phyloP scores from a whole-genome alignment of 2,329 filamentous ascomycete species.

The Aspergillus piperis region DNA sequence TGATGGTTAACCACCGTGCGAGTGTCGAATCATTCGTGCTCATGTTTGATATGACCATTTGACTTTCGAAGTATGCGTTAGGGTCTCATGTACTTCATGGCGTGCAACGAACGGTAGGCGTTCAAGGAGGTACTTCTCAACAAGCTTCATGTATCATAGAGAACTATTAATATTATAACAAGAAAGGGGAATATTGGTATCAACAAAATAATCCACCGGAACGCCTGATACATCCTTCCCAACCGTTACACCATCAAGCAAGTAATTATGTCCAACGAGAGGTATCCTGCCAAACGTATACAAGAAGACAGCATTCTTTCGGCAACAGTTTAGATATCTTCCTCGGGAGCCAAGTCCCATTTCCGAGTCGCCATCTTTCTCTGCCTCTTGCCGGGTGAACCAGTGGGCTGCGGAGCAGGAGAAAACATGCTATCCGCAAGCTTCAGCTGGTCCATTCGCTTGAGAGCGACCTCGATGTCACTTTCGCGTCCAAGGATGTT shows the following conservation, averaged over 20 bases:
- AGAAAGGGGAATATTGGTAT: background rate
- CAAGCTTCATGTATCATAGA: background rate
- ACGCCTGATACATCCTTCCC: background rate
- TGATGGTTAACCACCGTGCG: background rate
- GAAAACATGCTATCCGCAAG: conserved; percentile 38
- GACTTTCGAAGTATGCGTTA: background rate
- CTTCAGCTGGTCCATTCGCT: conserved; percentile 43
- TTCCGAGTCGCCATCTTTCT: conserved; percentile 50
- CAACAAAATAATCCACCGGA: background rate
- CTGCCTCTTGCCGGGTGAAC: conserved; percentile 40
- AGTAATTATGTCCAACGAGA: background rate
- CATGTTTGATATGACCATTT: background rate
- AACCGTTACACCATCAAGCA: background rate
- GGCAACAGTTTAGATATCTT: conserved; percentile 30
- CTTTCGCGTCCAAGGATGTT: conserved; percentile 40
- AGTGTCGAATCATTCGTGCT: background rate
- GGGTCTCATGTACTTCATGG: background rate
- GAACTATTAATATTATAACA: background rate
- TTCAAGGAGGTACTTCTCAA: background rate
- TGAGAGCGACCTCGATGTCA: conserved; percentile 42
- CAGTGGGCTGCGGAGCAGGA: conserved; percentile 24
- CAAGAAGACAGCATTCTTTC: background rate
- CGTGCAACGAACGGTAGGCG: background rate
- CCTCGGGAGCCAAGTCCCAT: conserved; percentile 50
- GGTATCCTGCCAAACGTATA: background rate